Conservation (phyloP, 108 stramenopile genomes). For the Cylindrotheca closterium region DNA sequence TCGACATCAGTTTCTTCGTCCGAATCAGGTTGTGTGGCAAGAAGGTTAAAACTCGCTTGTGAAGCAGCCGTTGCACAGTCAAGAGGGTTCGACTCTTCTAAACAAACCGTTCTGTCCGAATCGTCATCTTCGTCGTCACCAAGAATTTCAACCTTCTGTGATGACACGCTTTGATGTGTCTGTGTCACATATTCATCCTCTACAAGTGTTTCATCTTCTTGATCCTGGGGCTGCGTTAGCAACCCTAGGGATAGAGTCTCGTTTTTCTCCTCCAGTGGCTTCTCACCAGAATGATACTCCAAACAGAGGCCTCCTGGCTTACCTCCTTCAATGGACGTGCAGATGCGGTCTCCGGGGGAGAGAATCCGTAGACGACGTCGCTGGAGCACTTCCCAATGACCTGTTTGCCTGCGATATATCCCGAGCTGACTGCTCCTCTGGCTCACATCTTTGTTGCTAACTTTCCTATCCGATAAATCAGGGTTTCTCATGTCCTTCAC, state of each 20-base stretch:
- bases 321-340: constrained; percentile 7
- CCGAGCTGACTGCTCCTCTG: background rate
- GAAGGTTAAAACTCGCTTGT: too few species aligned
- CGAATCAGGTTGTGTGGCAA: background rate
- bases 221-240: constrained; percentile 10
- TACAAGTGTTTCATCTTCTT: constrained; percentile 6
- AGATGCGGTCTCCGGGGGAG: constrained; percentile 25
- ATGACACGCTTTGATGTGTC: background rate
- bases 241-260: background rate
- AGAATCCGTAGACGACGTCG: constrained; percentile 27
- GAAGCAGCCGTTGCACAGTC: too few species aligned
- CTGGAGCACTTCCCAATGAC: constrained; percentile 12
- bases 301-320: constrained; percentile 8
- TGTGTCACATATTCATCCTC: background rate
- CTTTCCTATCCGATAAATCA: background rate
- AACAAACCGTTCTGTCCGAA: constrained; percentile 1
- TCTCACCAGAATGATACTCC: constrained; percentile 15
- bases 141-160: background rate
- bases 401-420: background rate
- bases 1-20: background rate
- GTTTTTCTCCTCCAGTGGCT: background rate
- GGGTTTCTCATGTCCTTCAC: constrained; percentile 31
- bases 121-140: background rate
- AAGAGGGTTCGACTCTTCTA: too few species aligned
- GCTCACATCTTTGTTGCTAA: background rate